These are phyloP conservation scores for Solanum chmielewskii DNA, from an alignment of 257 asterid species.

Conservation along the genomic window DNA sequence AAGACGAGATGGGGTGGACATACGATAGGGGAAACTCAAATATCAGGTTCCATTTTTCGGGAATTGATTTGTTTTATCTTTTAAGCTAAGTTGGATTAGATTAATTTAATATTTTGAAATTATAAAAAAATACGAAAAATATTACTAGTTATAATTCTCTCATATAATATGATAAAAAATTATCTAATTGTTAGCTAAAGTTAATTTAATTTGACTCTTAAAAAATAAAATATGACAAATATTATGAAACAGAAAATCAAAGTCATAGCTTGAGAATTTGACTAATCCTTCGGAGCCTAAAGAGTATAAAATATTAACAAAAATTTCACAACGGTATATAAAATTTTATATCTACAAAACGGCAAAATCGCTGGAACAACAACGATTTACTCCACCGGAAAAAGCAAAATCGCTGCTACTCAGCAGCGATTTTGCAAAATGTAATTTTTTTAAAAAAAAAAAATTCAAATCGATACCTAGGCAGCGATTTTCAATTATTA, in stretches of 20 bases:
- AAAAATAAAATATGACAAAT: background rate
- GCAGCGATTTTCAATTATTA: too few relatives aligned
- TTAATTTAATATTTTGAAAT: background rate
- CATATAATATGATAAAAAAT: background rate
- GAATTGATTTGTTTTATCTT: too few relatives aligned
- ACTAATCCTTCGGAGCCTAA: background rate
- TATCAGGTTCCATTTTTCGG: background rate
- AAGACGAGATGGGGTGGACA: background rate
- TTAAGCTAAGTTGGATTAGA: too few relatives aligned
- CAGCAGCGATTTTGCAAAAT: too few relatives aligned
- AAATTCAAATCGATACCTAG: too few relatives aligned
- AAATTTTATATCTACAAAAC: too few relatives aligned
- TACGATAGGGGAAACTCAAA: background rate
- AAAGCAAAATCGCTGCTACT: too few relatives aligned
- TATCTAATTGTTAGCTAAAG: background rate
- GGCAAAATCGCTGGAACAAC: too few relatives aligned
- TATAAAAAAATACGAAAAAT: background rate
- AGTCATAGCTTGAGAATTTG: background rate
- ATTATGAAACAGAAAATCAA: background rate
- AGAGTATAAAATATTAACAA: too few relatives aligned
- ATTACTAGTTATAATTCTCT: background rate
- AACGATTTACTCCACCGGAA: too few relatives aligned
- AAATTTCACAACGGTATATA: too few relatives aligned
- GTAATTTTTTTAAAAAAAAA: too few relatives aligned
- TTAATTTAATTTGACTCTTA: background rate